These are phyloP conservation scores for Gossypium aridum DNA, from an alignment of 441 rosid genomes.

Conservation along the genomic window DNA sequence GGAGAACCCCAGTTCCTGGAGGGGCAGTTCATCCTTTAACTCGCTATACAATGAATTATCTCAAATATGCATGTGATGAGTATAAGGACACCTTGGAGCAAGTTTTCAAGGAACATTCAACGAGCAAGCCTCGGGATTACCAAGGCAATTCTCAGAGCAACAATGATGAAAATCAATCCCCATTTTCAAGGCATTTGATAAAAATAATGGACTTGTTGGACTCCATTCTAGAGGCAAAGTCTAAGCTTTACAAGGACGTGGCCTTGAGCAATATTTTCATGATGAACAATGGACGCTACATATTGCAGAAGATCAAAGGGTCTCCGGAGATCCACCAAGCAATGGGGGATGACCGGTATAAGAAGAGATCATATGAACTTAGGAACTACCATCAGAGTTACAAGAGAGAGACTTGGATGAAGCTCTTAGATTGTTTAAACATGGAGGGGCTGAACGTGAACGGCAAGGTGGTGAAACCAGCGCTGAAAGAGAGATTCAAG, in stretches of 20 bases:
- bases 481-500: slow-evolving; percentile 81
- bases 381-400: slow-evolving; percentile 70
- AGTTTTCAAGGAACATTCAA: slow-evolving; percentile 62
- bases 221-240: slow-evolving; percentile 46
- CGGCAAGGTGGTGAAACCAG: slow-evolving; percentile 73
- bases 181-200: slow-evolving; percentile 48
- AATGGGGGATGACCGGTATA: slow-evolving; percentile 64
- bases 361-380: slow-evolving; percentile 61
- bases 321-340: slow-evolving; percentile 51
- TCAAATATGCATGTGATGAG: slow-evolving; percentile 73
- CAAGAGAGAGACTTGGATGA: slow-evolving; percentile 82
- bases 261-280: slow-evolving; percentile 64
- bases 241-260: slow-evolving; percentile 63
- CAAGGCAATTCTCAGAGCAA: slow-evolving; percentile 11
- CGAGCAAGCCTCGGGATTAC: slow-evolving; percentile 18
- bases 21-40: slow-evolving; percentile 89
- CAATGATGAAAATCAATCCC: slow-evolving; percentile 25
- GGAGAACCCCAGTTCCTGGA: slow-evolving; percentile 69
- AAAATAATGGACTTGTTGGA: slow-evolving; percentile 67
- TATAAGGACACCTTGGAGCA: slow-evolving; percentile 73
- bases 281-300: slow-evolving; percentile 96
- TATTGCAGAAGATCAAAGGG: slow-evolving; percentile 73
- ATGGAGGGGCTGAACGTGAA: slow-evolving; percentile 61
- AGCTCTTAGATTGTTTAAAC: slow-evolving; percentile 53
- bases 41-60: slow-evolving; percentile 85